Evolutionary conservation across 2,329 filamentous ascomycete genomes (phyloP), one percentile per base, ranked within the genome.

Genomic region (Ilyonectria sp.): DNA sequence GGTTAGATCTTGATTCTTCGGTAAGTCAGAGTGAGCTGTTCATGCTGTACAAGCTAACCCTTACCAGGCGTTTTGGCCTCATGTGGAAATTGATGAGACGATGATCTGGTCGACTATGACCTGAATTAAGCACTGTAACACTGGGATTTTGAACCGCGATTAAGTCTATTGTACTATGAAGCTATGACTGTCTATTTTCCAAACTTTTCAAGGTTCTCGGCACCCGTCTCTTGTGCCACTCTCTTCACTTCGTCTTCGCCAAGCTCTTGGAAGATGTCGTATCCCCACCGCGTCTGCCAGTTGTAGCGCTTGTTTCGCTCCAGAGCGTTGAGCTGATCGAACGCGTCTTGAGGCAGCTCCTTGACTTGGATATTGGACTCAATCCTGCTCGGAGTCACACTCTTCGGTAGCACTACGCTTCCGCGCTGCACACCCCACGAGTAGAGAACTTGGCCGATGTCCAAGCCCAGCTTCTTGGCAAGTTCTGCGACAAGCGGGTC

Each of bases 321-420:
- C 23, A 85, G 71, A 2, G 72, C 75, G 56, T 81, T 79, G 13
- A 86, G 68, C 70, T 79, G 75, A 54, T 77, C 74, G 60, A 83
- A 79, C 2, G 75, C 78, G 49, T 80, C 79, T 8, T 75, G 75
- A 2, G 81, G 77, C 29, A 85, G 70, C 63, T 80, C 77, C 53
- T 67, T 55, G 7, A 82, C 83, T 72, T 82, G 72, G 62, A 84
- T 84, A 81, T 93, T 93, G 82, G 89, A 91, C 81, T 87, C 84
- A 73, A 92, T 92, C 49, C 90, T 85, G 64, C 83, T 84, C 9
- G 88, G 87, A 53, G 88, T 92, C 56, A 89, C 89, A 80, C 88
- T 91, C 87, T 92, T 92, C 71, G 90, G 90, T 70, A 92, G 82
- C 55, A 92, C 90, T 46, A 89, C 86, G 76, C 90, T 91, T 65